phyloP scores from a whole-genome alignment of 2,329 filamentous ascomycete genomes.

The Thermoascus crustaceus region DNA sequence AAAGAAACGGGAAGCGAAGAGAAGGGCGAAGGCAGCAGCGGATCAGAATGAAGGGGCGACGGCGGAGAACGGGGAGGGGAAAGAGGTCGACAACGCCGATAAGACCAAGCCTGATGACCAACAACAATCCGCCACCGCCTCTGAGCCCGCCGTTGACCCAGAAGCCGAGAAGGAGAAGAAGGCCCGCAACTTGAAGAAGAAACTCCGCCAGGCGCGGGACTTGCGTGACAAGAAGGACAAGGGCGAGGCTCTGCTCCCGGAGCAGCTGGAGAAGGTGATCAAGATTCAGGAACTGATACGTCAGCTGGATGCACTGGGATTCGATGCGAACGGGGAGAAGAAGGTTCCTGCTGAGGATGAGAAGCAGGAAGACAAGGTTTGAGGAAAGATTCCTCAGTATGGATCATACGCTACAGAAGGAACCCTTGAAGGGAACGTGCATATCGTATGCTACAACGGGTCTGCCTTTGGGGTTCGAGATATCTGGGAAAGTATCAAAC shows the following conservation, averaged over 20 bases:
- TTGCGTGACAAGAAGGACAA: constrained; percentile 84
- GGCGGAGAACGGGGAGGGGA: no score
- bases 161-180: constrained; percentile 86
- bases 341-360: constrained; percentile 25
- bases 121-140: constrained; percentile 14
- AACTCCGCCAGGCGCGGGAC: constrained; percentile 86
- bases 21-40: constrained; percentile 43
- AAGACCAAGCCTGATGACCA: constrained; percentile 20
- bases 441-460: no score
- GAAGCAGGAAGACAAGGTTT: constrained; percentile 8
- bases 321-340: constrained; percentile 68
- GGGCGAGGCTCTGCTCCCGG: constrained; percentile 73
- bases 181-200: constrained; percentile 84
- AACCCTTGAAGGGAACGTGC: no score
- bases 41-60: constrained; percentile 10
- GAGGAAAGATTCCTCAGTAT: no score
- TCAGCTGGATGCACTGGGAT: constrained; percentile 76
- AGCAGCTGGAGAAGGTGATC: constrained; percentile 96
- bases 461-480: no score
- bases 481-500: no score
- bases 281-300: constrained; percentile 91
- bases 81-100: constrained; percentile 12
- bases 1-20: constrained; percentile 62
- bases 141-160: constrained; percentile 46
- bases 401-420: no score